A percentile compares a stretch with the other conserved stretches of the same genome.
phyloP scores from a whole-genome alignment of 1,284 basidiomycete species.

The Bondarzewia mesenterica region DNA sequence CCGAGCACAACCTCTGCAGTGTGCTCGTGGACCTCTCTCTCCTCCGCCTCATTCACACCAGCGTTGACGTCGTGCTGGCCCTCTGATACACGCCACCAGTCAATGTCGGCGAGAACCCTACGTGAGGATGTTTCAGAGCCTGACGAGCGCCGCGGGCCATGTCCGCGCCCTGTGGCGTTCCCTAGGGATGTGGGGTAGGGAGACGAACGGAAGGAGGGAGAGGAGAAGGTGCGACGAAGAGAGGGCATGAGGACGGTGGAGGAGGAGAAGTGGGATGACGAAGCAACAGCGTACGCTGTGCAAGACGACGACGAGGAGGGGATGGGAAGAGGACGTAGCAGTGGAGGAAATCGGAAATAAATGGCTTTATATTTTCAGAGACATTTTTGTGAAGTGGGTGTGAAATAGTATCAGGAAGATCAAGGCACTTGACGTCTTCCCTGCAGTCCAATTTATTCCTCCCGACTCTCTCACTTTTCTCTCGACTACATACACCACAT shows the following conservation, averaged over 20 bases:
- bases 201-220: conserved; percentile 52
- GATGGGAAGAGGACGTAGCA: neutral
- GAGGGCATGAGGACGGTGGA: conserved; percentile 47
- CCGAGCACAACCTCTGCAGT: neutral
- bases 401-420: conserved; percentile 4
- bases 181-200: conserved; percentile 33
- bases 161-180: conserved; percentile 19
- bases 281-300: neutral
- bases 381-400: neutral
- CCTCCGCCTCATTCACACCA: conserved; percentile 7
- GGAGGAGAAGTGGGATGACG: conserved; percentile 7
- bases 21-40: conserved; percentile 2
- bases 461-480: neutral
- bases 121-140: conserved; percentile 54
- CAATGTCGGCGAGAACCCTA: conserved; percentile 72
- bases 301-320: neutral
- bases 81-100: conserved; percentile 74
- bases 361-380: conserved; percentile 3
- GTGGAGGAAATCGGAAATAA: neutral
- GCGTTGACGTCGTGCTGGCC: conserved; percentile 45
- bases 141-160: conserved; percentile 49
- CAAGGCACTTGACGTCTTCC: conserved; percentile 2
- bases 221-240: conserved; percentile 65
- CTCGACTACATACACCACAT: neutral
- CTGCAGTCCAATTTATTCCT: neutral